Conservation (phyloP, 352 stramenopile species). For the Albugo candida region DNA sequence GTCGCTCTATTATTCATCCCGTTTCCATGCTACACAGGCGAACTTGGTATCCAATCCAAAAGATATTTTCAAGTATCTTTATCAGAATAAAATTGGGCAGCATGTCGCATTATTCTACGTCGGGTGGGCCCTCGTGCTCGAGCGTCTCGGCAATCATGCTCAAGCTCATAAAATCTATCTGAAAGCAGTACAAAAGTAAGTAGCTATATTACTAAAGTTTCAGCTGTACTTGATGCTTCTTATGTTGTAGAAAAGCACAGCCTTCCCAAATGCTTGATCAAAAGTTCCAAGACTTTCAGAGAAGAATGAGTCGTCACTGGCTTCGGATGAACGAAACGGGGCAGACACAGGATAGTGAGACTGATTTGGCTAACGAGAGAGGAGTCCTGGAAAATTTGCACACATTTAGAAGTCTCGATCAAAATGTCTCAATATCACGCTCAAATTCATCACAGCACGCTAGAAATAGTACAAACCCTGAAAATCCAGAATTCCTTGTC, state of each 20-base stretch:
- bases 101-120: slow-evolving; percentile 10
- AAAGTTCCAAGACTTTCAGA: slow-evolving; percentile 7
- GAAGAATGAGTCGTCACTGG: slow-evolving; percentile 1
- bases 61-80: slow-evolving; percentile 9
- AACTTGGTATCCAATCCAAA: slow-evolving; percentile 5
- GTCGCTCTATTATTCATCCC: background rate
- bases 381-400: background rate
- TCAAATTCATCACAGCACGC: background rate
- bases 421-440: background rate
- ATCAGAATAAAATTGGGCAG: slow-evolving; percentile 11
- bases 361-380: background rate
- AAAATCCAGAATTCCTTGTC: background rate
- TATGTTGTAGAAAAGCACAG: slow-evolving; percentile 5
- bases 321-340: slow-evolving; percentile 2
- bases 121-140: slow-evolving; percentile 5
- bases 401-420: no score
- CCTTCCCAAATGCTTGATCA: slow-evolving; percentile 1
- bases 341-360: background rate
- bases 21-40: slow-evolving; percentile 1
- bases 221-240: background rate
- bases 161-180: slow-evolving; percentile 6
- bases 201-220: background rate
- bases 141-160: slow-evolving; percentile 2
- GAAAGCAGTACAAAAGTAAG: slow-evolving; percentile 5
- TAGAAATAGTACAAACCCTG: background rate